Conservation (phyloP, 1,284 basidiomycete species). For the Pyrrhoderma noxium region DNA sequence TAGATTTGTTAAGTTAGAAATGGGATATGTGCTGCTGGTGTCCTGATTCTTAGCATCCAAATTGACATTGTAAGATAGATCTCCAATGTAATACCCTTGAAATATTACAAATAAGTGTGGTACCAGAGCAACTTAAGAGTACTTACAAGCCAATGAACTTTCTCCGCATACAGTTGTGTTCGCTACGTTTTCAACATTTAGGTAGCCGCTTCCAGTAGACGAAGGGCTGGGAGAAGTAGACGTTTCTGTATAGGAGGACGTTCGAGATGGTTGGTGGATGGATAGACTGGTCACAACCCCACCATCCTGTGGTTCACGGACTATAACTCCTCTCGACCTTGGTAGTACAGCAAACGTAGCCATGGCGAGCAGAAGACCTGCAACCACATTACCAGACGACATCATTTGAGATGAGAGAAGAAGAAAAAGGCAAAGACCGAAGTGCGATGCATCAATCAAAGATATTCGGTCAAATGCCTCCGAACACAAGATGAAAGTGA, state of each 20-base stretch:
- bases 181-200: neutral
- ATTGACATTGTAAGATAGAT: too few species aligned
- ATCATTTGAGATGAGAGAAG: neutral
- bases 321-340: neutral
- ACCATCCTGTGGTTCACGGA: constrained; percentile 4
- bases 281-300: neutral
- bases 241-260: too few species aligned
- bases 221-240: too few species aligned
- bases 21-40: too few species aligned
- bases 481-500: neutral
- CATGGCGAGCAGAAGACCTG: constrained; percentile 5
- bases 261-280: constrained; percentile 4
- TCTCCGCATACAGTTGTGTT: constrained; percentile 13
- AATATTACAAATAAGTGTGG: too few species aligned
- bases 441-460: neutral
- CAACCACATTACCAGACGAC: neutral
- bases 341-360: neutral
- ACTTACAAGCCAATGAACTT: constrained; percentile 5
- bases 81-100: too few species aligned
- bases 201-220: neutral
- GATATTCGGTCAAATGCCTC: neutral
- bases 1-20: too few species aligned
- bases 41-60: too few species aligned
- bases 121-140: too few species aligned
- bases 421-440: neutral